Conservation (phyloP, 768 basidiomycete species). For the Termitomyces sp. region DNA sequence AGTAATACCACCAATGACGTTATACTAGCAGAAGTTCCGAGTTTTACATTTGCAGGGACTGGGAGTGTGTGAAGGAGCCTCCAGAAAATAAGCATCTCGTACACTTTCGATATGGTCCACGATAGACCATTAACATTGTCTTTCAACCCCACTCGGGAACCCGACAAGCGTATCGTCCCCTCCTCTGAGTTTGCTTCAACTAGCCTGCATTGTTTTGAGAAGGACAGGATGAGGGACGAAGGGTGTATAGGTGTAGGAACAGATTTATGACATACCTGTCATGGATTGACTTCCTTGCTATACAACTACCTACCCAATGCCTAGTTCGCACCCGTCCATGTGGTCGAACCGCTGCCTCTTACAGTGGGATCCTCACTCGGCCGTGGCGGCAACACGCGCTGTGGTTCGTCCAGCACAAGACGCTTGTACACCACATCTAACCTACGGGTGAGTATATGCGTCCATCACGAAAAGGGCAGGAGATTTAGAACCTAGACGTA, state of each 20-base stretch:
- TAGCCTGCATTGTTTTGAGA: background rate
- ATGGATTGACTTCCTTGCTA: background rate
- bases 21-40: too few species aligned
- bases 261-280: background rate
- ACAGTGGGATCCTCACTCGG: background rate
- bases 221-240: background rate
- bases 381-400: background rate
- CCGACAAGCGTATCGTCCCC: constrained; percentile 73
- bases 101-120: too few species aligned
- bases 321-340: background rate
- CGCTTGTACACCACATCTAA: background rate
- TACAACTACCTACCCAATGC: background rate
- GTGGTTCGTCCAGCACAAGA: background rate
- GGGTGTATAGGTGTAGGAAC: background rate
- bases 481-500: background rate
- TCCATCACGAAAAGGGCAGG: too few species aligned
- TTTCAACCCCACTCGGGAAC: constrained; percentile 87
- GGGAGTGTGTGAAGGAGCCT: too few species aligned
- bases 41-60: too few species aligned
- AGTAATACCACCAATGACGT: too few species aligned
- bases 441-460: background rate
- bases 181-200: constrained; percentile 19
- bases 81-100: too few species aligned
- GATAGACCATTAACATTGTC: constrained; percentile 83
- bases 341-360: background rate